Base-by-base conservation (phyloP, 2,329 filamentous ascomycete species). In the Orbilia brochopaga region DNA sequence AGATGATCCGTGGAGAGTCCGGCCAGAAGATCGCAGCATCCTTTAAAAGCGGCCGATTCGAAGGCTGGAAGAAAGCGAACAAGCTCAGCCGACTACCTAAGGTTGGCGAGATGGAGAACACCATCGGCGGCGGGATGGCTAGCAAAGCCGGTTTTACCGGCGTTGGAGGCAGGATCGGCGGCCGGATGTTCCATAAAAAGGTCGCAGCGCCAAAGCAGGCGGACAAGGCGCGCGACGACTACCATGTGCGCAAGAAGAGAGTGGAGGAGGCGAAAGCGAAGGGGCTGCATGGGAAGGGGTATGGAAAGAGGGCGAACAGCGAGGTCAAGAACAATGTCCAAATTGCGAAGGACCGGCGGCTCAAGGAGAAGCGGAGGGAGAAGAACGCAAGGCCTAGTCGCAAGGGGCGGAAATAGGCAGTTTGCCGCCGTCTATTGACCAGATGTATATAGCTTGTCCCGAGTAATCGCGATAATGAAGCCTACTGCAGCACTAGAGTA, bases 21-120 rank as follows among this genome's bases (percentile, higher is more conserved):
- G 94, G 94, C 61, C 91, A 93, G 82, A 97, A 97, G 83, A 97
- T 99, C 76, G 91, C 94, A 0, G 92, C 94, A 51, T 89, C 85
- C 70, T 97, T 99, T 86, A 88, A 93, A 78, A 92, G 89, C 79
- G 94, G 95, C 37, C 88, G 93, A 51, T 99, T 96, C 82, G 92
- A 97, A 78, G 86, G 85, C 75, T 99, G 94, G 95, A 90, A 88
- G 79, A 91, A 90, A 78, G 87, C 89, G 19, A 90, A 97, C 81
- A 90, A 91, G 75, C 83, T 97, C 52, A 87, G 87, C 64, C 85
- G 87, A 17, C 80, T 96, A 78, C 92, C 92, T 8, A 85, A 88
- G 48, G 89, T 92, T 35, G 94, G 95, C 74, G 93, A 97, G 80
- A 80, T 84, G 50, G 94, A 97, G 80, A 76, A 77, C n/a, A 75